Conservation (phyloP, 768 basidiomycete species). For the Cyclocybe cylindracea region DNA sequence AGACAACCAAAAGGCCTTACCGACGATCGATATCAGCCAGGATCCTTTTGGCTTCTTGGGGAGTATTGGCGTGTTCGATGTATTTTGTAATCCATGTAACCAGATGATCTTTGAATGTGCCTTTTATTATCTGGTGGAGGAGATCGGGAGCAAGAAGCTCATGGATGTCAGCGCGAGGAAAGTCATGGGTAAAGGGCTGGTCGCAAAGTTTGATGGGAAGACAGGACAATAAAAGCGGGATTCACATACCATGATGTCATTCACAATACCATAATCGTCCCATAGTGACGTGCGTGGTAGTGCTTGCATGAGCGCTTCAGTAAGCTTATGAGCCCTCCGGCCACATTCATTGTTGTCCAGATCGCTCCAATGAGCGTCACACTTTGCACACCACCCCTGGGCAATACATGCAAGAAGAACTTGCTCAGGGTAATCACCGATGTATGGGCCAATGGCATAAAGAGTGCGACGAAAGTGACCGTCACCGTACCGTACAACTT, state of each 20-base stretch:
- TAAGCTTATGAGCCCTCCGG: conserved; percentile 20
- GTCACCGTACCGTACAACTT: conserved; percentile 25
- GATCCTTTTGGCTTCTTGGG: no score
- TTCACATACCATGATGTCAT: conserved; percentile 8
- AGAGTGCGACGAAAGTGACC: conserved; percentile 19
- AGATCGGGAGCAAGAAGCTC: conserved; percentile 31
- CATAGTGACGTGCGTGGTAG: conserved; percentile 24
- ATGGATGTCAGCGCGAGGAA: conserved; percentile 35
- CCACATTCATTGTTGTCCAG: conserved; percentile 10
- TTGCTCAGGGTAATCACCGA: conserved; percentile 39
- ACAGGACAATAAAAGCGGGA: background rate
- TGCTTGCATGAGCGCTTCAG: conserved; percentile 17
- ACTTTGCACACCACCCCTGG: conserved; percentile 28
- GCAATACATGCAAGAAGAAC: no score
- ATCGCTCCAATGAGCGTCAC: conserved; percentile 10
- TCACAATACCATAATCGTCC: conserved; percentile 32
- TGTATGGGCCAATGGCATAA: conserved; percentile 34
- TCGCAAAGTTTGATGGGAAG: background rate
- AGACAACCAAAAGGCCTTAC: no score
- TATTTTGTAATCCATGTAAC: no score
- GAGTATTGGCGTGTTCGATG: no score
- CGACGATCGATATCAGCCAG: no score
- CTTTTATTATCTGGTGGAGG: conserved; percentile 40
- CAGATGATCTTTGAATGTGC: no score
- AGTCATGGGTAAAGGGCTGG: conserved; percentile 30